Base-by-base conservation (phyloP, 2,329 filamentous ascomycete species). In the Neoascochyta sp. region DNA sequence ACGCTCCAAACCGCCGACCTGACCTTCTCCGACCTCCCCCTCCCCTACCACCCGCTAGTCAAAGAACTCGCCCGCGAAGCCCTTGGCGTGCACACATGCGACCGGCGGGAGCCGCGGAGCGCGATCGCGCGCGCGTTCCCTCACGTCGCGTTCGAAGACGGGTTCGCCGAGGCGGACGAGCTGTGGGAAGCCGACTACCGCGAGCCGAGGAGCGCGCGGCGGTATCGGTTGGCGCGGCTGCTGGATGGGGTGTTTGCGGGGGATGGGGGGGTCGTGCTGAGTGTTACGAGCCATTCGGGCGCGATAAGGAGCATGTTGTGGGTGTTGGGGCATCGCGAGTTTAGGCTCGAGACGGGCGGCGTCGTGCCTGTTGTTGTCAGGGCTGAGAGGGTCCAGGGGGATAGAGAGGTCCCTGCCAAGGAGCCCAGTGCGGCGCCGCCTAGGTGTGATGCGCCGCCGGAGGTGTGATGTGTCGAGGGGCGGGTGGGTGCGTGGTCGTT, bases 41-140 rank as follows among this genome's bases (percentile, higher is more conserved):
- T 82, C 1, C 68, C 68, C 0, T 84, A 83, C 48, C 59, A 57
- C 3, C 81, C 80, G 0, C 60, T 68, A 5, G 65, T 84, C 36
- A 83, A 82, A 59, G 81, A 85, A 52, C 58, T 75, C 16, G 64
- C 84, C 40, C 71, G 81, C 17, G 82, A 86, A 58, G 74, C 74
- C 3, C 73, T 85, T 27, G 78, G 75, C 28, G 73, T 80, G 11
- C 81, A 84, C 50, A 83, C 80, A 0, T 86, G 82, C 52, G 79
- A 86, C 57, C 70, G 74, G 15, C 71, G 81, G 10, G 73, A 69
- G 10, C 70, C 65, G 36, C 69, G 66, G 37, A 65, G 70, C 1
- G 62, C 70, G 28, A 75, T 84, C 36, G 55, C 59, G 3, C 38
- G 57, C 1, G 58, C 65, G 0, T 75, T 76, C 22, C 75, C 75